A percentile compares a stretch with the other conserved stretches of the same genome.
These are phyloP conservation scores for Terfezia boudieri DNA, from an alignment of 495 filamentous ascomycete species.

Conservation along the genomic window DNA sequence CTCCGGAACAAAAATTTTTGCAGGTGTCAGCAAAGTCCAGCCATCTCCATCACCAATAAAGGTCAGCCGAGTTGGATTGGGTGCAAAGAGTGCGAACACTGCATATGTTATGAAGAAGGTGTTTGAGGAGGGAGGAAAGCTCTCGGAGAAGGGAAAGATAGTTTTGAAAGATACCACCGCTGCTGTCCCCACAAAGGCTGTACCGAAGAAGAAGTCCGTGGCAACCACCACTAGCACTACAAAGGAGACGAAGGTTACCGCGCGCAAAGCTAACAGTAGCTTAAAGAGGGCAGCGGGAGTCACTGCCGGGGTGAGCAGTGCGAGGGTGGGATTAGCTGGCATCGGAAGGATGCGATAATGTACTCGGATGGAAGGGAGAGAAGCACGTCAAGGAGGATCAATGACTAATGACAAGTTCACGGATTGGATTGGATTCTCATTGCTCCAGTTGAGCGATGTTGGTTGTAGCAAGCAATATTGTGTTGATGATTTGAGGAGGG, in stretches of 20 bases:
- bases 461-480: no score
- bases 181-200: slow-evolving; percentile 1
- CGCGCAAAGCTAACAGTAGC: slow-evolving; percentile 4
- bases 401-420: no score
- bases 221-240: background rate
- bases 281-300: slow-evolving; percentile 16
- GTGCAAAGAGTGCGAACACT: slow-evolving; percentile 12
- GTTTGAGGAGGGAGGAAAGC: slow-evolving; percentile 3
- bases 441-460: no score
- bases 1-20: background rate
- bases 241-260: background rate
- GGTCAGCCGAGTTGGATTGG: slow-evolving; percentile 6
- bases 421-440: no score
- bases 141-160: slow-evolving; percentile 13
- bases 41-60: slow-evolving; percentile 8
- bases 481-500: no score
- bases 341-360: slow-evolving; percentile 19
- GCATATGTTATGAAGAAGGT: slow-evolving; percentile 7
- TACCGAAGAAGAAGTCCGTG: slow-evolving; percentile 7
- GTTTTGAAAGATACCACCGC: slow-evolving; percentile 12
- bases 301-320: background rate
- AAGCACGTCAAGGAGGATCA: no score
- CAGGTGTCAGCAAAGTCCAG: slow-evolving; percentile 9
- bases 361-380: background rate
- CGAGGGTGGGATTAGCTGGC: slow-evolving; percentile 10